Evolutionary conservation across 768 basidiomycete species (phyloP).

Genomic region (Kwoniella newhampshirensis): DNA sequence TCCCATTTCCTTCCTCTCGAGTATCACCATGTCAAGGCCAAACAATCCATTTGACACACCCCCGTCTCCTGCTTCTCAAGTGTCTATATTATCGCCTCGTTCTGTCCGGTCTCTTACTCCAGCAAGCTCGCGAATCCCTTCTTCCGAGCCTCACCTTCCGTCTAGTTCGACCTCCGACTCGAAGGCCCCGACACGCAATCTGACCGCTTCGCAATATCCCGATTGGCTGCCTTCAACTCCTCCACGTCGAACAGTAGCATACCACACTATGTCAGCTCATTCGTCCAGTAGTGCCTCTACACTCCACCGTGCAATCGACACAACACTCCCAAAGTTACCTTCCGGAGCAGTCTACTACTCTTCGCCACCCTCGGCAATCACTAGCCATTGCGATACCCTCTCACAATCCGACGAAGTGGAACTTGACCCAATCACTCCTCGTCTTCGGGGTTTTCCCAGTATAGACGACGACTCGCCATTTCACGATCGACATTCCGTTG

Average conservation of each 20-base stretch:
- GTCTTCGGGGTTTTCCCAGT: neutral
- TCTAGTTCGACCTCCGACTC: conserved; percentile 13
- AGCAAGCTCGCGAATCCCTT: conserved; percentile 25
- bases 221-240: conserved; percentile 11
- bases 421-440: conserved; percentile 20
- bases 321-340: conserved; percentile 34
- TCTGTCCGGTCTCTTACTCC: conserved; percentile 12
- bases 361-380: conserved; percentile 13
- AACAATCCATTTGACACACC: neutral
- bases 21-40: neutral
- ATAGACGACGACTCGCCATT: conserved; percentile 36
- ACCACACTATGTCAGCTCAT: neutral
- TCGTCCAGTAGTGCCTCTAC: conserved; percentile 1
- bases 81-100: neutral
- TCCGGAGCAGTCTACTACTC: conserved; percentile 7
- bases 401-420: conserved; percentile 22
- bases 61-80: neutral
- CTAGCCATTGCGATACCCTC: conserved; percentile 10
- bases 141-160: conserved; percentile 1
- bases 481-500: conserved; percentile 42
- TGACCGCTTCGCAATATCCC: conserved; percentile 4
- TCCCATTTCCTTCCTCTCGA: neutral
- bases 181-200: conserved; percentile 18
- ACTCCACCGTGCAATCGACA: conserved; percentile 30
- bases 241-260: conserved; percentile 4